Conservation (phyloP, 768 basidiomycete genomes). For the Boletellus emodensis region DNA sequence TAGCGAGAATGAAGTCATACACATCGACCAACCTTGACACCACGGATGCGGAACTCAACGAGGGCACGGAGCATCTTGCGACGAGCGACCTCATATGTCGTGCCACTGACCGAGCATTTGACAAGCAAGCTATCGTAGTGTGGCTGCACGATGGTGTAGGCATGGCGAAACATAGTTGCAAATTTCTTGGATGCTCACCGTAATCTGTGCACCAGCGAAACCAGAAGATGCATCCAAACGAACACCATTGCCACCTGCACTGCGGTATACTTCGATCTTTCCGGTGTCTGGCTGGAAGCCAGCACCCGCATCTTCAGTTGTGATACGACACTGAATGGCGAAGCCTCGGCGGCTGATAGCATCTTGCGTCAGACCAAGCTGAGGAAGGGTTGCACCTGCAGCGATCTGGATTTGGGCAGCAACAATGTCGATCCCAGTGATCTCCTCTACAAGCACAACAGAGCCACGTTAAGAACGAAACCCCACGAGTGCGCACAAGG, state of each 20-base stretch:
- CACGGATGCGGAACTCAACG: conserved; percentile 99
- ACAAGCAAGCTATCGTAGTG: conserved; percentile 98
- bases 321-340: conserved; percentile 97
- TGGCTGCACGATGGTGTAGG: conserved; percentile 47
- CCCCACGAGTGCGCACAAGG: neutral
- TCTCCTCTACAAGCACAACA: conserved; percentile 74
- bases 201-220: conserved; percentile 98
- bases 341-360: conserved; percentile 94
- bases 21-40: conserved; percentile 69
- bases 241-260: conserved; percentile 97
- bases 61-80: conserved; percentile 99
- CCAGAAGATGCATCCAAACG: conserved; percentile 95
- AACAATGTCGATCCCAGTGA: conserved; percentile 98
- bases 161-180: conserved; percentile 1
- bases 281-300: conserved; percentile 98
- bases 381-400: conserved; percentile 93
- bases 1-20: neutral
- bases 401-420: conserved; percentile 99
- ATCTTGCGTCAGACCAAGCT: conserved; percentile 94
- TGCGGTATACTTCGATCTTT: conserved; percentile 98
- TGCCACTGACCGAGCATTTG: conserved; percentile 93
- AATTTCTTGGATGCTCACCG: conserved; percentile 47
- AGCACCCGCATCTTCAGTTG: conserved; percentile 91
- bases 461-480: neutral
- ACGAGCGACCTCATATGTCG: conserved; percentile 97